Conservation (phyloP, 139 green algal species). For the Limnomonas spitsbergensis region DNA sequence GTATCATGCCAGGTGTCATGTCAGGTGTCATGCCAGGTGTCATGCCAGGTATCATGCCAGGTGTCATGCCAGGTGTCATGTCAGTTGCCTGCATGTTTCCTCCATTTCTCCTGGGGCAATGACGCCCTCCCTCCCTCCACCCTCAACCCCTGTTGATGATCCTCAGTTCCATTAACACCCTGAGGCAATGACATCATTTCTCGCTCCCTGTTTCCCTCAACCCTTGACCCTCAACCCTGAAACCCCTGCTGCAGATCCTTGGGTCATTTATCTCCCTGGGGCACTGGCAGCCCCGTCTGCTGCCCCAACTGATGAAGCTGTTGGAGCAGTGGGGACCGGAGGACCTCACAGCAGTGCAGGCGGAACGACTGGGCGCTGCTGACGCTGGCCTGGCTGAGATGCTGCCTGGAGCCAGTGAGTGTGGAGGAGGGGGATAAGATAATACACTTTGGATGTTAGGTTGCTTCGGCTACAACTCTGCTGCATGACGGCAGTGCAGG, state of each 20-base stretch:
- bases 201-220: background rate
- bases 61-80: no score
- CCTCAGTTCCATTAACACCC: background rate
- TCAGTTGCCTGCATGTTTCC: no score
- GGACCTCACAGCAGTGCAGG: background rate
- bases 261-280: background rate
- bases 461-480: background rate
- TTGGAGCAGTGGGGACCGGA: background rate
- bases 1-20: no score
- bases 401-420: background rate
- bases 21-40: no score
- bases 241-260: background rate
- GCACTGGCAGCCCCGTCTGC: background rate
- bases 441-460: background rate
- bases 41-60: no score
- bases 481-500: background rate
- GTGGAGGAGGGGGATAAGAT: no score
- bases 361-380: background rate
- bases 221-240: background rate
- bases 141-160: no score
- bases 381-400: background rate
- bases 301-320: background rate
- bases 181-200: background rate
- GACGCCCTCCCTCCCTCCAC: no score
- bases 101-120: no score